phyloP scores from a whole-genome alignment of 2,329 filamentous ascomycete genomes.

The Nemania sp. region DNA sequence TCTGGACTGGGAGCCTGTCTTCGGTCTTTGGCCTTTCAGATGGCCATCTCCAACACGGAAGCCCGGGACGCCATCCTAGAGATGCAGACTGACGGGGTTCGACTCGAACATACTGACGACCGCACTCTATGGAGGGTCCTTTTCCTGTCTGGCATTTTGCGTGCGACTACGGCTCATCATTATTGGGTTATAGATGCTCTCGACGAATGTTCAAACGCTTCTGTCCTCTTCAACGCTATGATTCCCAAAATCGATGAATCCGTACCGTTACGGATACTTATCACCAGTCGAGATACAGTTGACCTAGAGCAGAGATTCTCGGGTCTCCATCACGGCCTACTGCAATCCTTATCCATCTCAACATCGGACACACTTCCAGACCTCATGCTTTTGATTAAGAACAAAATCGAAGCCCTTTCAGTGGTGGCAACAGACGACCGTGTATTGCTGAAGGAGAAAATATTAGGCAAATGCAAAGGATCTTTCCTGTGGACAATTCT shows the following conservation, averaged over 20 bases:
- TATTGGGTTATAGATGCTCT: slow-evolving; percentile 15
- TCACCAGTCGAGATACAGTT: slow-evolving; percentile 8
- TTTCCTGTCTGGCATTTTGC: slow-evolving; percentile 1
- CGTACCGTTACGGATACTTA: not conserved
- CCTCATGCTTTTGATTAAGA: not conserved
- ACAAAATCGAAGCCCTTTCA: not conserved
- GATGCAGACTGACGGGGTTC: not conserved
- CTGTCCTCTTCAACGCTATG: slow-evolving; percentile 1
- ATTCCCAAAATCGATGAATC: not conserved
- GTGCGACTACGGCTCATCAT: not conserved
- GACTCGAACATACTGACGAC: not conserved
- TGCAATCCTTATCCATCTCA: not conserved
- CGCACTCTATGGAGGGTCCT: slow-evolving; percentile 2
- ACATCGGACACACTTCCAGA: not conserved
- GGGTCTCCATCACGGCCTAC: not conserved
- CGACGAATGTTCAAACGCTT: slow-evolving; percentile 1
- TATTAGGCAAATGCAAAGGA: slow-evolving; percentile 6
- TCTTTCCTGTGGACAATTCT: slow-evolving; percentile 10
- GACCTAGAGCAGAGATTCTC: not conserved
- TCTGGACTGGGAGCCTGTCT: not conserved
- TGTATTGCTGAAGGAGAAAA: not conserved
- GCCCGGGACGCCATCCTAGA: not conserved
- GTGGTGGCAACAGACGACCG: not conserved
- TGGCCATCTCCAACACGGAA: not conserved
- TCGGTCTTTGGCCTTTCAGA: slow-evolving; percentile 10